Evolutionary conservation across 2,329 filamentous ascomycete species (phyloP).

Genomic region (Aspergillus phoenicis): DNA sequence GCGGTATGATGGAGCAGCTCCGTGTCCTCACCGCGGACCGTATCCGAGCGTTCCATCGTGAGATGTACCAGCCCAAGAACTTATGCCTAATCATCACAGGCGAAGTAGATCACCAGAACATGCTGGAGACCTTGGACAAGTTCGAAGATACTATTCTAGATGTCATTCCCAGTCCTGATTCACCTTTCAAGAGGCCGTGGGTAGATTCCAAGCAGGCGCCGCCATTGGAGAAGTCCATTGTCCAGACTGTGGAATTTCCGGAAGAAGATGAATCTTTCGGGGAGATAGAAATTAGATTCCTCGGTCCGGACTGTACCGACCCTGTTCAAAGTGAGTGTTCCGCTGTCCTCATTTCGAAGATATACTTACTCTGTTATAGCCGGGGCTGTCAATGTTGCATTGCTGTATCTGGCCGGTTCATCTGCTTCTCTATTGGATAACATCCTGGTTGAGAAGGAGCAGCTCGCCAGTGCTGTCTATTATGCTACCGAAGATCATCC

Average conservation of each 20-base stretch:
- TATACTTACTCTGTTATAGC: conserved; percentile 39
- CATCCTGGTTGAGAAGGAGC: conserved; percentile 86
- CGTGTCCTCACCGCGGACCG: conserved; percentile 82
- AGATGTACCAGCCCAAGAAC: conserved; percentile 98
- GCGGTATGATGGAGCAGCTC: conserved; percentile 91
- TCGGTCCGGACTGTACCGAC: conserved; percentile 81
- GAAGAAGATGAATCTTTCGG: conserved; percentile 95
- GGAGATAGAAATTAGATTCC: conserved; percentile 81
- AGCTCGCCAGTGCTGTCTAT: conserved; percentile 82
- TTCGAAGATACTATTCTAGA: conserved; percentile 87
- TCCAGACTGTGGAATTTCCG: conserved; percentile 85
- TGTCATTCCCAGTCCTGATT: conserved; percentile 73
- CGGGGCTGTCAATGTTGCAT: conserved; percentile 75
- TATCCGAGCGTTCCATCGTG: conserved; percentile 90
- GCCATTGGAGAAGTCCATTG: conserved; percentile 67
- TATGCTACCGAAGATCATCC: conserved; percentile 79
- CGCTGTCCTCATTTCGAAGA: conserved; percentile 4
- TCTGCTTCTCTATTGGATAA: conserved; percentile 93
- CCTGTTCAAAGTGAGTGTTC: conserved; percentile 55
- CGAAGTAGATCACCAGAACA: conserved; percentile 78
- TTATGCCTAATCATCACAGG: conserved; percentile 89
- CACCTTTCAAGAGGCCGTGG: conserved; percentile 86
- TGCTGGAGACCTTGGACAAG: conserved; percentile 77
- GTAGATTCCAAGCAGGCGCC: conserved; percentile 81
- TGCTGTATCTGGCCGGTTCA: conserved; percentile 88